Evolutionary conservation across 169 alveolate species (phyloP).

Genomic region (Cryptosporidium andersoni): DNA sequence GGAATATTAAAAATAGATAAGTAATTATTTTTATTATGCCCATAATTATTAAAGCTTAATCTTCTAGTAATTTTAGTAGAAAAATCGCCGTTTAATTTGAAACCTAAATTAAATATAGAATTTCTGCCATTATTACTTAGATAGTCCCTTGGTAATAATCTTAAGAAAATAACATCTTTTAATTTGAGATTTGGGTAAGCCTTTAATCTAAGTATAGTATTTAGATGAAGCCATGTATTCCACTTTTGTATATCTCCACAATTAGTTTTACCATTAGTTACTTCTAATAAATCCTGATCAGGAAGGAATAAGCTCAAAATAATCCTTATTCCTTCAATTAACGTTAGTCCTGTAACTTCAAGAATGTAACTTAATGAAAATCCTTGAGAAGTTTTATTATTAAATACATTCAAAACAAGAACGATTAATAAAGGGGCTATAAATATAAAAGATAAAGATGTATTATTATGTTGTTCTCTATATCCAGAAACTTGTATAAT

Average conservation of each 20-base stretch:
- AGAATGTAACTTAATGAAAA: conserved; percentile 1
- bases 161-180: neutral
- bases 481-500: conserved; percentile 17
- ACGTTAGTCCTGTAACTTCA: neutral
- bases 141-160: neutral
- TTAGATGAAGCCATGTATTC: conserved; percentile 34
- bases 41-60: no score
- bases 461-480: neutral
- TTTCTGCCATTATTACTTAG: neutral
- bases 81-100: no score
- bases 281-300: conserved; percentile 15
- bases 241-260: conserved; percentile 21
- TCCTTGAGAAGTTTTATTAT: neutral
- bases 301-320: conserved; percentile 42
- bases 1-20: no score
- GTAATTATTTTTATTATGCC: no score
- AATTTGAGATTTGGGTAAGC: neutral
- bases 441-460: neutral
- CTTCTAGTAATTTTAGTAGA: no score
- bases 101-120: neutral
- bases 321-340: conserved; percentile 16
- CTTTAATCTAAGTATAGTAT: neutral
- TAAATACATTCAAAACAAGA: conserved; percentile 3
- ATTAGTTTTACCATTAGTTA: conserved; percentile 1
- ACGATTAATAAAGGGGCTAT: conserved; percentile 5